Conservation (phyloP, 2,329 filamentous ascomycete genomes). For the Chrysoporthe cubensis region DNA sequence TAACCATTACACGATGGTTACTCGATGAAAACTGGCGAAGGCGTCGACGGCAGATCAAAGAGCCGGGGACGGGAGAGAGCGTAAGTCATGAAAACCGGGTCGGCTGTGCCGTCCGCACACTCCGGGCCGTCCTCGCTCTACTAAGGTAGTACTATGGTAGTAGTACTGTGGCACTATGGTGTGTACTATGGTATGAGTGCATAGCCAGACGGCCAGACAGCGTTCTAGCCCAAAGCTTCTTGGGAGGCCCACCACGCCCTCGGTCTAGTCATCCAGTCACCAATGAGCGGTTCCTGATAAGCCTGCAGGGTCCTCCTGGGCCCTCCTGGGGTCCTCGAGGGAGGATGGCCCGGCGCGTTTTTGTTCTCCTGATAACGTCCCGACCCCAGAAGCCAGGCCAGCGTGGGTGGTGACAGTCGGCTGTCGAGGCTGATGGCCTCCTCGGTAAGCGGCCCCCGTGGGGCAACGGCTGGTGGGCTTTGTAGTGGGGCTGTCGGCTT, state of each 20-base stretch:
- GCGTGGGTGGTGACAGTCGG: background rate
- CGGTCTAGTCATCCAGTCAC: background rate
- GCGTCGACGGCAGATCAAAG: constrained; percentile 8
- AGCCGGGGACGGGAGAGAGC: constrained; percentile 7
- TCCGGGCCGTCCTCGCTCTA: background rate
- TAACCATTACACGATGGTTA: constrained; percentile 24
- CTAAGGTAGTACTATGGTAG: too few relatives aligned
- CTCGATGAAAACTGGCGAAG: constrained; percentile 22
- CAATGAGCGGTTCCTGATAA: constrained; percentile 17
- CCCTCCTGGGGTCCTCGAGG: too few relatives aligned
- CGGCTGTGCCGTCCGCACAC: background rate
- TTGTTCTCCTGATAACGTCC: constrained; percentile 1
- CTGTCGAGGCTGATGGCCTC: background rate
- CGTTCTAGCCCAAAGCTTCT: background rate
- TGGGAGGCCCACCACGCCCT: background rate
- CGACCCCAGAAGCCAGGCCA: background rate
- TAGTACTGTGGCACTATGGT: too few relatives aligned
- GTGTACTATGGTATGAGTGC: too few relatives aligned
- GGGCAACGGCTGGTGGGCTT: background rate
- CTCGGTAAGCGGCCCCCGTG: background rate
- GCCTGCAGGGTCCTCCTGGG: constrained; percentile 6
- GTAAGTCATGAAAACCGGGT: background rate
- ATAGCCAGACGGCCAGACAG: too few relatives aligned
- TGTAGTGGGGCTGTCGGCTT: background rate
- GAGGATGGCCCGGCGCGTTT: background rate